Conservation (phyloP, 2,329 filamentous ascomycete species). For the Xylaria multiplex region DNA sequence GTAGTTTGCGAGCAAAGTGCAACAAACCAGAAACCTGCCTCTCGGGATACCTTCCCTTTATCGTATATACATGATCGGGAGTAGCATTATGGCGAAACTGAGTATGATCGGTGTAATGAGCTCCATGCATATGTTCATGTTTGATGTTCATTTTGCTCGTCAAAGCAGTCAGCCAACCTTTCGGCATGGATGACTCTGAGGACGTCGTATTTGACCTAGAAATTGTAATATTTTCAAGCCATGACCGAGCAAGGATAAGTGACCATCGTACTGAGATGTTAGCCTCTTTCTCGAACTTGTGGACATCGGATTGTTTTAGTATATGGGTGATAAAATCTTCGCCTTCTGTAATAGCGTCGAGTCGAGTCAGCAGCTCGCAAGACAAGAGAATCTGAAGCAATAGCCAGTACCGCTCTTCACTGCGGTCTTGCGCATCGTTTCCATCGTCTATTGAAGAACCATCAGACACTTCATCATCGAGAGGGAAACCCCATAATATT, state of each 20-base stretch:
- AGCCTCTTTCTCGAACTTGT: slow-evolving; percentile 70
- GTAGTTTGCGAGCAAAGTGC: slow-evolving; percentile 70
- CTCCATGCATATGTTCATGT: slow-evolving; percentile 49
- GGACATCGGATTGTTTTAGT: slow-evolving; percentile 66
- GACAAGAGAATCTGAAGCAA: slow-evolving; percentile 72
- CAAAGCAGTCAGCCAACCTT: slow-evolving; percentile 66
- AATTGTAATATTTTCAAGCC: slow-evolving; percentile 75
- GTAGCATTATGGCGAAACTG: slow-evolving; percentile 50
- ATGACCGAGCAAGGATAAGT: slow-evolving; percentile 69
- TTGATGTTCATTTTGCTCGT: slow-evolving; percentile 64
- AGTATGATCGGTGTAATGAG: slow-evolving; percentile 52
- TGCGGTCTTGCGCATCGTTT: slow-evolving; percentile 60
- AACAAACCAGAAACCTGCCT: slow-evolving; percentile 70
- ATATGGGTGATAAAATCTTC: slow-evolving; percentile 64
- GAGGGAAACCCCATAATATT: slow-evolving; percentile 70
- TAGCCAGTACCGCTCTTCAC: slow-evolving; percentile 73
- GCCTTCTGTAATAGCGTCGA: slow-evolving; percentile 71
- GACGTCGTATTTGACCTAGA: slow-evolving; percentile 55
- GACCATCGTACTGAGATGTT: slow-evolving; percentile 74
- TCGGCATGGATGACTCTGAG: slow-evolving; percentile 49
- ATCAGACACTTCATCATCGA: slow-evolving; percentile 64
- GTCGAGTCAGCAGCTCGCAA: slow-evolving; percentile 71
- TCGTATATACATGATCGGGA: slow-evolving; percentile 56
- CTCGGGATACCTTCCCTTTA: slow-evolving; percentile 64
- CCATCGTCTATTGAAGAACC: slow-evolving; percentile 62